These are phyloP conservation scores for Rutstroemia sp. DNA, from an alignment of 2,329 filamentous ascomycete genomes.

Conservation along the genomic window DNA sequence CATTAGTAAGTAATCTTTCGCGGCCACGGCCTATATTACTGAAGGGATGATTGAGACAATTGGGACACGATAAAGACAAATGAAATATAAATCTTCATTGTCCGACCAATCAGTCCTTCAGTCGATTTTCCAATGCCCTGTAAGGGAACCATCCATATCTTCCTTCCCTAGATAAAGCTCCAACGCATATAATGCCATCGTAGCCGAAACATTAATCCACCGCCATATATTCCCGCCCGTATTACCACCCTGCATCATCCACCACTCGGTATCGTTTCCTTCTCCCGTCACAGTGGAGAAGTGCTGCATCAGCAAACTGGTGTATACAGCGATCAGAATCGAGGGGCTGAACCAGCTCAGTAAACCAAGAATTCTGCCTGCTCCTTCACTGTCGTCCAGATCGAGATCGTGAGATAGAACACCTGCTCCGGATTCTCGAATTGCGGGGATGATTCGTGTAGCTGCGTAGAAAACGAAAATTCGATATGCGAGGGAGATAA, in stretches of 20 bases:
- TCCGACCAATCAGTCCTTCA: constrained; percentile 38
- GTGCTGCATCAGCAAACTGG: constrained; percentile 89
- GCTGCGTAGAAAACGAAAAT: constrained; percentile 93
- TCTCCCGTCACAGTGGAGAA: constrained; percentile 68
- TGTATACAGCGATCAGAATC: constrained; percentile 93
- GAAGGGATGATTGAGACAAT: too few species aligned
- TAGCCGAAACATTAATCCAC: constrained; percentile 86
- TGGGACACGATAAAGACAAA: not conserved
- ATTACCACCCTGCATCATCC: constrained; percentile 78
- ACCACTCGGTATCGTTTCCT: constrained; percentile 62
- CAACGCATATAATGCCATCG: constrained; percentile 83
- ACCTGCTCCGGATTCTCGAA: constrained; percentile 77
- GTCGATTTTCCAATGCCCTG: constrained; percentile 89
- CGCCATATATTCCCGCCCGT: constrained; percentile 81
- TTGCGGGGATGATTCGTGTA: constrained; percentile 89
- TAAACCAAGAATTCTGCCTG: constrained; percentile 71
- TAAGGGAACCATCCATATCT: constrained; percentile 65
- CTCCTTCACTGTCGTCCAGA: constrained; percentile 77
- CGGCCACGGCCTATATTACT: too few species aligned
- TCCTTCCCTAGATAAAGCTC: constrained; percentile 83
- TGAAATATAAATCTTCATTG: constrained; percentile 4
- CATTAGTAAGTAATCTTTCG: too few species aligned
- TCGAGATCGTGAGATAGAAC: constrained; percentile 78
- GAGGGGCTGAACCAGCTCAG: constrained; percentile 92
- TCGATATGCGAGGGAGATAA: constrained; percentile 90